Evolutionary conservation across 2,329 filamentous ascomycete species (phyloP), one percentile per base, ranked within the genome.

Genomic region (Cladophialophora chaetospira): DNA sequence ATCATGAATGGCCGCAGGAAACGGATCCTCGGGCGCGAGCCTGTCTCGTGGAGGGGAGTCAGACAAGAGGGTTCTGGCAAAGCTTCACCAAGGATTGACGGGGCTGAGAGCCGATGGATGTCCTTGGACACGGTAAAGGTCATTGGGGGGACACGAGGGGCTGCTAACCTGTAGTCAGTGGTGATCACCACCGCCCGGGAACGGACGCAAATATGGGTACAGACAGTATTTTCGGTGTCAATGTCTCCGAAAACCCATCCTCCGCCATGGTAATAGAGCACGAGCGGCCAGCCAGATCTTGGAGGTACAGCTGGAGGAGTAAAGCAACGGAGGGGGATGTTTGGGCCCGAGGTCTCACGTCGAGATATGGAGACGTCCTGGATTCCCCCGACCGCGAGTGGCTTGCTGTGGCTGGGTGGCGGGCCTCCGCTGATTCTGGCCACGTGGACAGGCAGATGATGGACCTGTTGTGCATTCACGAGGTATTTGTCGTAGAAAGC

Each of bases 221-320:
- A 80, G 2, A 84, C 77, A 3, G 76, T 74, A 61, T 84, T 84
- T 69, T 85, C 82, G 0, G 80, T 83, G 57, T 81, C 74, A 40
- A 84, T 82, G 43, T 78, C 81, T 0, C 82, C 82, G 26, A 84
- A 63, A 2, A 84, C 81, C 80, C 81, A 85, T 3, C 82, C 82
- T 1, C 82, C 82, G 3, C 82, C 82, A 62, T 85, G 82, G 63
- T 77, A 81, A 66, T 82, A 85, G 3, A 84, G 62, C 66, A 80
- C 76, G 5, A 79, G 74, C 2, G 82, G 82, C 81, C 81, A 84
- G 23, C 82, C 82, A 0, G 61, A 46, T 6, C 25, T 40, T 4
- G 61, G 58, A 15, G 62, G 46, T 4, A 71, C 59, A 0, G 77
- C 78, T 4, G 68, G 65, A 0, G 82, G 82, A 1, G 76, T 81